Conservation (phyloP, 805 yeast species). For the Nakazawaea laoshanensis region DNA sequence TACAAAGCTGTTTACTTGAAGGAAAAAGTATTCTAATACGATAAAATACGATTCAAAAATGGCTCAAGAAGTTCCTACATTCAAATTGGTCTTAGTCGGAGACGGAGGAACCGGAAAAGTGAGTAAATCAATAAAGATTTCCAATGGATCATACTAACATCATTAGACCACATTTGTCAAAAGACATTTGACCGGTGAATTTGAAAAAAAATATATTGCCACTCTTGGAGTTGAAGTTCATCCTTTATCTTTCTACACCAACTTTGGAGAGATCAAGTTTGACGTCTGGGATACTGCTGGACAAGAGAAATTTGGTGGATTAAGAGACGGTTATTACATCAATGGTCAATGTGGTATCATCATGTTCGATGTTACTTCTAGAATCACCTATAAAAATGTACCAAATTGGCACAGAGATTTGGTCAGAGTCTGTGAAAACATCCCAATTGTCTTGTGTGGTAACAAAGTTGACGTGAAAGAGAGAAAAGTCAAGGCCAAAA, state of each 20-base stretch:
- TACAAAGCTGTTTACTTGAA: too few relatives aligned
- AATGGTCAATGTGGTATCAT: constrained; percentile 99
- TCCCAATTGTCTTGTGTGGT: constrained; percentile 98
- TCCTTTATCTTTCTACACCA: constrained; percentile 96
- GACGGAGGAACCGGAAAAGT: constrained; percentile 99
- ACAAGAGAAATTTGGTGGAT: constrained; percentile 99
- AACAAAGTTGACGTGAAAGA: constrained; percentile 99
- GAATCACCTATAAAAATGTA: constrained; percentile 99
- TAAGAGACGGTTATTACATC: constrained; percentile 99
- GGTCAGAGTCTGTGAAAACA: constrained; percentile 99
- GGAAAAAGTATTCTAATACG: too few relatives aligned
- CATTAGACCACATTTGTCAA: constrained; percentile 91
- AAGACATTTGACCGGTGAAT: constrained; percentile 99
- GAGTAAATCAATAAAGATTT: too few relatives aligned
- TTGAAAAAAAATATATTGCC: constrained; percentile 97
- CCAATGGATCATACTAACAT: constrained; percentile 3
- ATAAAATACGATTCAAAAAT: too few relatives aligned
- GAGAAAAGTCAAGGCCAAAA: constrained; percentile 99
- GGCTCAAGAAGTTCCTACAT: constrained; percentile 88
- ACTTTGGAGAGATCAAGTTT: constrained; percentile 96
- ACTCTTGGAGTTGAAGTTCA: constrained; percentile 99
- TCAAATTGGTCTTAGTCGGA: constrained; percentile 97
- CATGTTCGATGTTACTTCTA: constrained; percentile 99
- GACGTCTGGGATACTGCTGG: constrained; percentile 99
- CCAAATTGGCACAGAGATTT: constrained; percentile 99